Conservation (phyloP, 2,329 filamentous ascomycete genomes). For the Monilinia vaccinii-corymbosi region DNA sequence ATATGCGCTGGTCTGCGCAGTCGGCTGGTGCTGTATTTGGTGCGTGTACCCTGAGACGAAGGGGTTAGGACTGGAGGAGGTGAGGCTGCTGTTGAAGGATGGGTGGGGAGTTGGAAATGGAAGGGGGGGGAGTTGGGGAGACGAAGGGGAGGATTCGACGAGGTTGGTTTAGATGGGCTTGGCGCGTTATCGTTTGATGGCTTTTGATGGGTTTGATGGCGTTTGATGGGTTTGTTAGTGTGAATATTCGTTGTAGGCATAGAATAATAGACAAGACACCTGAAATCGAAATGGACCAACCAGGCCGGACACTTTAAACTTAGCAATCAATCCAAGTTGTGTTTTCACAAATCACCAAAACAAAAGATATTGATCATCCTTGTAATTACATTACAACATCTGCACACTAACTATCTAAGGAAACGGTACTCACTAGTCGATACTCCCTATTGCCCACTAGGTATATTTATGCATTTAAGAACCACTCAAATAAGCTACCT, state of each 20-base stretch:
- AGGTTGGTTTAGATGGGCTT: background rate
- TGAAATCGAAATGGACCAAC: background rate
- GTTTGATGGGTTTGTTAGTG: background rate
- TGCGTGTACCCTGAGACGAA: conserved; percentile 79
- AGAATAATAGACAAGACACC: background rate
- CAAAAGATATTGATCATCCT: background rate
- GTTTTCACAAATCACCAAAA: background rate
- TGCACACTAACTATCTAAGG: background rate
- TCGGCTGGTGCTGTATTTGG: conserved; percentile 62
- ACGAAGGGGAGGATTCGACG: background rate
- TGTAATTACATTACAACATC: background rate
- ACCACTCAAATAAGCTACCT: background rate
- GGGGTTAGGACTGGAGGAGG: conserved; percentile 73
- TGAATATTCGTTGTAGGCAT: background rate
- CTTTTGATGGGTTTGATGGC: background rate
- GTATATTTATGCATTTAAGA: background rate
- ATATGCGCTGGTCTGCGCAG: conserved; percentile 64
- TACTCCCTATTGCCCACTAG: background rate
- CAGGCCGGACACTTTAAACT: background rate
- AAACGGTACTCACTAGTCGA: background rate
- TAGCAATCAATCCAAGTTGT: background rate
- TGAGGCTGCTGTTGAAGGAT: conserved; percentile 58
- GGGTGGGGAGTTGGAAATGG: conserved; percentile 58
- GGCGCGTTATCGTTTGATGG: background rate
- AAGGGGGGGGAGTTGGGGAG: conserved; percentile 26